Conservation (phyloP, 108 stramenopile genomes). For the Cyclotella sp. region DNA sequence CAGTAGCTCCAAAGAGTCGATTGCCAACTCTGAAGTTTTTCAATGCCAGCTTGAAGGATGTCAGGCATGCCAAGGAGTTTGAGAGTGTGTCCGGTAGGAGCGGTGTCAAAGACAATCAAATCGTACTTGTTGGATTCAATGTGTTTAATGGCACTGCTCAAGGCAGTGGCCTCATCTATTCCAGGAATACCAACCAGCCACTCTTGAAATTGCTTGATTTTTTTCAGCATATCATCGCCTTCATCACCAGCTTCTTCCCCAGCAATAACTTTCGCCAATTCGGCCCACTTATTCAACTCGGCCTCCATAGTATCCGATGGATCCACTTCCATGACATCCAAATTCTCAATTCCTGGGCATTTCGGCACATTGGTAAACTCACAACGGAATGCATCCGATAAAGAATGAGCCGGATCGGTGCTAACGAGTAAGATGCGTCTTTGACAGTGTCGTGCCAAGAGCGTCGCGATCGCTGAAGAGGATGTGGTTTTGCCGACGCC, state of each 20-base stretch:
- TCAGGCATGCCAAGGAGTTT: conserved; percentile 78
- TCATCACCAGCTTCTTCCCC: conserved; percentile 11
- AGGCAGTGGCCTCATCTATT: conserved; percentile 75
- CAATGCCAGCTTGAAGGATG: conserved; percentile 72
- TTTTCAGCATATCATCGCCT: conserved; percentile 40
- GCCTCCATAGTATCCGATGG: conserved; percentile 54
- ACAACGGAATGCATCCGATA: conserved; percentile 87
- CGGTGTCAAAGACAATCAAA: conserved; percentile 79
- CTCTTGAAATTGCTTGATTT: conserved; percentile 48
- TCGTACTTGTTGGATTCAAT: conserved; percentile 60
- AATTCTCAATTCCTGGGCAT: conserved; percentile 53
- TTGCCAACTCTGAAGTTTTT: conserved; percentile 71
- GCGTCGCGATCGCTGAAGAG: conserved; percentile 82
- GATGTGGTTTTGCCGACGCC: conserved; percentile 93
- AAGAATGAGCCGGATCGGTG: conserved; percentile 95
- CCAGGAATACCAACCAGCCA: conserved; percentile 69
- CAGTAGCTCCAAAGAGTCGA: conserved; percentile 63
- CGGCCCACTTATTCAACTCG: conserved; percentile 45
- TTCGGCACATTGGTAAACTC: conserved; percentile 39
- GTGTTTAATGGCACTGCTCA: conserved; percentile 54
- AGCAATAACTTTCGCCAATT: conserved; percentile 34
- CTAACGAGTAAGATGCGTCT: conserved; percentile 82
- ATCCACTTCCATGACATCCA: conserved; percentile 82
- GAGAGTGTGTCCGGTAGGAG: conserved; percentile 85
- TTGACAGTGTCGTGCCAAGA: conserved; percentile 78